Evolutionary conservation across 2,329 filamentous ascomycete genomes (phyloP), one percentile per base, ranked within the genome.

Genomic region (Delphinella strobiligena): DNA sequence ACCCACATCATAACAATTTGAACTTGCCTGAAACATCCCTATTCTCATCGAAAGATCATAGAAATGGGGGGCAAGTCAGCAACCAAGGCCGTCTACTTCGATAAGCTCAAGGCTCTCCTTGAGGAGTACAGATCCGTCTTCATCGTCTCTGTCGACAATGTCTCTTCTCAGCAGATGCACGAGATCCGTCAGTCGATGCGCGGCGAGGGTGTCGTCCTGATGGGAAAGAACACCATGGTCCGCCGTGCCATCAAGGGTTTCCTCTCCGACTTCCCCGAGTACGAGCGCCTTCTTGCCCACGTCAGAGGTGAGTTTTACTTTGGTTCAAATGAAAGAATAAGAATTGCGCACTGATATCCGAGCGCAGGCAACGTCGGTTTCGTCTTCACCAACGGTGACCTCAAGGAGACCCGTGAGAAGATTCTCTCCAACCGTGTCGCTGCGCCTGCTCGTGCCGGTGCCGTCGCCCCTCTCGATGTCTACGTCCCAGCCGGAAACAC

Each of bases 211-310:
- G 83, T 96, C 57, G 88, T 98, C 58, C 76, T 98, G 72, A 96
- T 96, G 91, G 91, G 89, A 66, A 96, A 95, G 82, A 98, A 98
- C 81, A 98, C 91, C 70, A 98, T 98, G 91, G 89, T 91, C 69
- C 91, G 91, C 67, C 88, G 91, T 75, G 93, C 91, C 59, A 76
- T 98, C 64, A 94, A 89, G 76, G 89, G 84, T 63, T 94, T 98
- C 75, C 63, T 95, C 59, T 39, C 57, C 66, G 91, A 98, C 62
- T 75, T 79, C 66, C 89, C 91, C 60, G 91, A 98, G 74, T 98
- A 93, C 74, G 91, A 96, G 77, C 86, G 88, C 67, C 82, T 98
- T 53, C 81, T 98, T 56, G 88, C 93, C 56, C 80, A 81, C 72
- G 83, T 98, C 72, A 88, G 80, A 75, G 91, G 73, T 75, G 31